A percentile compares a stretch with the other conserved stretches of the same genome.
These are phyloP conservation scores for Alliaria petiolata DNA, from an alignment of 345 rosid species.

Conservation along the genomic window DNA sequence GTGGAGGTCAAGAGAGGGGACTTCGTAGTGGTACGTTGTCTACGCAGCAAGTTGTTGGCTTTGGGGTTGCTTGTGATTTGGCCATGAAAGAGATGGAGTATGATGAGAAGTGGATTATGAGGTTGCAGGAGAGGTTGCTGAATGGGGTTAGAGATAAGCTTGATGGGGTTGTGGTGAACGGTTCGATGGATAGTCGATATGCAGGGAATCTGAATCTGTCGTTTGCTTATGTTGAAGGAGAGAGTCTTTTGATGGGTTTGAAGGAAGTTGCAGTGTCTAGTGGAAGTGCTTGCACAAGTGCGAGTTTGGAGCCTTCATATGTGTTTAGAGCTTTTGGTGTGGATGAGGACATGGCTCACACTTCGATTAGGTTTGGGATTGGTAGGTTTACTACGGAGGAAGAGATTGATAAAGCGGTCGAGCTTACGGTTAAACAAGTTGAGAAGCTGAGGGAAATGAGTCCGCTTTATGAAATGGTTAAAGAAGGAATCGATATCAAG, in stretches of 20 bases:
- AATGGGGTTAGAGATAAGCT: constrained; percentile 67
- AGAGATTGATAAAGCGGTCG: constrained; percentile 78
- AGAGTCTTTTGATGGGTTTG: constrained; percentile 95
- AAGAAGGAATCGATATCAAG: constrained; percentile 83
- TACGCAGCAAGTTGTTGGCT: constrained; percentile 79
- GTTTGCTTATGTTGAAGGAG: constrained; percentile 95
- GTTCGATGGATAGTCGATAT: constrained; percentile 76
- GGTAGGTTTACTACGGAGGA: constrained; percentile 92
- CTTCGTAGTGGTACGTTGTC: constrained; percentile 90
- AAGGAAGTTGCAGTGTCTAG: constrained; percentile 98
- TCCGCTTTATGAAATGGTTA: constrained; percentile 92
- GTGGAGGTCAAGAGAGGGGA: constrained; percentile 99
- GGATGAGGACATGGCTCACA: constrained; percentile 98
- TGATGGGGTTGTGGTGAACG: constrained; percentile 87
- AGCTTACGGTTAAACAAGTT: constrained; percentile 86
- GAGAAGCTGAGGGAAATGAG: constrained; percentile 96
- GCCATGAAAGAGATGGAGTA: constrained; percentile 89
- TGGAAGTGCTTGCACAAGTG: constrained; percentile 99
- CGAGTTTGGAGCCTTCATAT: constrained; percentile 94
- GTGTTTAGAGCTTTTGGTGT: constrained; percentile 96
- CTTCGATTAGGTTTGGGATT: constrained; percentile 94
- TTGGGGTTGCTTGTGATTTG: constrained; percentile 87
- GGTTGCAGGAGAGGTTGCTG: constrained; percentile 64
- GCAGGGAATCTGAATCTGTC: constrained; percentile 84
- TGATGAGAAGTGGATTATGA: constrained; percentile 61